Evolutionary conservation across 129 eudicot species (phyloP), one percentile per base, ranked within the genome.

Genomic region (Escallonia herrerae): DNA sequence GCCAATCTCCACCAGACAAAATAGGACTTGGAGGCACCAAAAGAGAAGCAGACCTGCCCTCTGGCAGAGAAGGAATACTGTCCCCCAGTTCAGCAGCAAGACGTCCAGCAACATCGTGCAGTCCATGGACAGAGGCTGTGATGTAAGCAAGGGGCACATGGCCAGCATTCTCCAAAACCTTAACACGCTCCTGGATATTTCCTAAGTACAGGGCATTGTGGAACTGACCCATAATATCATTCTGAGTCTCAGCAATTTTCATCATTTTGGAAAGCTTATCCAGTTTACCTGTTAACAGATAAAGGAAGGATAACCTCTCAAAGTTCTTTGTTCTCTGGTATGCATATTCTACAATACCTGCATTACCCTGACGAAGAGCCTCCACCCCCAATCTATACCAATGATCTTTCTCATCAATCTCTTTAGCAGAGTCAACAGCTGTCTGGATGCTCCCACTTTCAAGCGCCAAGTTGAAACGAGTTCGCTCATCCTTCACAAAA

Each of bases 1-100:
- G 90, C 90, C 90, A 84, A 74, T 84, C 90, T 63, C 86, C 86
- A 7, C 79, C 81, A 54, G 70, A 73, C 50, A 77, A 51, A 7
- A 80, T 72, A 1, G 89, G 85, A 22, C 69, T 47, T 43, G 90
- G 90, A 1, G 90, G 90, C 43, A 73, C 67, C 68, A 84, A 55
- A 45, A 80, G 82, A 54, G 90, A 77, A 22, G 86, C 74, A 40
- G 67, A 72, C 46, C 67, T 76, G 12, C 81, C 78, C 63, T 67
- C 56, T 2, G 85, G 85, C 66, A 80, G 63, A 7, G 71, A 5
- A 43, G 85, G 85, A 58, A 76, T 22, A 60, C 67, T 53, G n/a
- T 72, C 78, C 6, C 75, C 81, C 65, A 80, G 70, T 51, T 80
- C 49, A 4, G 56, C 66, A 7, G 81, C 74, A 63, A 80, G 72